Evolutionary conservation across 164 flowering plant species (phyloP).

Genomic region (Vitis amurensis): DNA sequence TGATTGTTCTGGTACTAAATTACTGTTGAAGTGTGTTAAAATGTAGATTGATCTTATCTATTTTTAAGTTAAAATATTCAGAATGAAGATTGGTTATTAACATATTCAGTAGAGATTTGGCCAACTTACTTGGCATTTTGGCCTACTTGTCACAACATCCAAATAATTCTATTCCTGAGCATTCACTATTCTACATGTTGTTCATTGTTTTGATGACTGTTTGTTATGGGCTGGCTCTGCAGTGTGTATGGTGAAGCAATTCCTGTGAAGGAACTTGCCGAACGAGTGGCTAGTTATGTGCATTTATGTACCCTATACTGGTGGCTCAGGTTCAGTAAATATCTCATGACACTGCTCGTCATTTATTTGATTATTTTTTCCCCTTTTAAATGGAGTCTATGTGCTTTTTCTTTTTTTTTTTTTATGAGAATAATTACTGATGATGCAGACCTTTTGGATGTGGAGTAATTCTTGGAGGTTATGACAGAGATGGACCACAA

Average conservation of each 20-base stretch:
- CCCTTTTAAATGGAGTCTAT: background rate
- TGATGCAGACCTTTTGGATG: conserved; percentile 89
- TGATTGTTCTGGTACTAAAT: too few species aligned
- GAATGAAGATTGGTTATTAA: too few species aligned
- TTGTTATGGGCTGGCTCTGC: conserved; percentile 15
- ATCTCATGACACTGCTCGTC: background rate
- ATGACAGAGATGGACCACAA: conserved; percentile 96
- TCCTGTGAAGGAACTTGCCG: conserved; percentile 95
- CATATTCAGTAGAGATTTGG: too few species aligned
- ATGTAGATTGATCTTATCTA: too few species aligned
- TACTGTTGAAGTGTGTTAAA: too few species aligned
- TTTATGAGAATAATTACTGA: background rate
- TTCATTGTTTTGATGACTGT: background rate
- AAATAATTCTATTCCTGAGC: too few species aligned
- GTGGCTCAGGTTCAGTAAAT: conserved; percentile 84
- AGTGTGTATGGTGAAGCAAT: conserved; percentile 87
- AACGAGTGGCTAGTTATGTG: conserved; percentile 95
- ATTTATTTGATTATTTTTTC: background rate
- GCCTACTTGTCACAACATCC: too few species aligned
- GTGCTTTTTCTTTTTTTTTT: background rate
- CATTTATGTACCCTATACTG: conserved; percentile 94
- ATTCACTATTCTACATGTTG: background rate
- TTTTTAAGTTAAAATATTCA: too few species aligned
- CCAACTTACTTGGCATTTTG: too few species aligned
- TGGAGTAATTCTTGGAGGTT: conserved; percentile 96